Evolutionary conservation across 106 monocot genomes (phyloP), one percentile per base, ranked within the genome.

Genomic region (Dactylorhiza incarnata): DNA sequence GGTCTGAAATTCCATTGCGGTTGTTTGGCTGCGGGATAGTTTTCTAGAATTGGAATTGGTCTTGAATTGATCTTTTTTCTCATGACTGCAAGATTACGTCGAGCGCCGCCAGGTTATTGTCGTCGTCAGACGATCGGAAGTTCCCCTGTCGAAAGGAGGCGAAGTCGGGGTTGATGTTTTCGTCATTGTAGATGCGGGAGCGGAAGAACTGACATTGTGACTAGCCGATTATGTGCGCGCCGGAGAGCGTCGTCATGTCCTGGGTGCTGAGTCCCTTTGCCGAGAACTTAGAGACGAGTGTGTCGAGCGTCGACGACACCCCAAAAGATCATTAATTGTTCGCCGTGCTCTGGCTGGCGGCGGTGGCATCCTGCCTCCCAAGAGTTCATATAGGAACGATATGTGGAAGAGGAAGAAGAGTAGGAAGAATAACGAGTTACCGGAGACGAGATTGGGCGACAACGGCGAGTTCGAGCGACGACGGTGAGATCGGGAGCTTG

Each of bases 341-440:
- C 9, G 92, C 92, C 0, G 46, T 7, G 68, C 74, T 79, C 0
- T 83, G 54, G 84, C 86, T 89, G 20, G 92, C 90, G 0, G 86
- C 90, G 2, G 75, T 86, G 9, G 92, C 74, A 72, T 95, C 95
- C 54, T 90, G 82, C 56, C 95, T 81, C 37, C 95, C 92, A 1
- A 95, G 56, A 5, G 43, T 37, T 37, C 1, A 37, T 37, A 37
- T 37, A 37, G 37, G 37, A 37, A 37, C 1, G 37, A 2, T 3
- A 37, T 37, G 1, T 3, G 37, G 37, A 37, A 37, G 37, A 37
- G 37, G 37, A 37, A 3, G 37, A 37, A 37, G 37, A 37, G 37
- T 2, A 29, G 37, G 37, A 37, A 37, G 37, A 37, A 37, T 37
- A 37, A 3, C 1, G 37, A 37, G n/a, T n/a, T n/a, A n/a, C n/a